A percentile compares a stretch with the other conserved stretches of the same genome.
Evolutionary conservation across 768 basidiomycete genomes (phyloP).

Genomic region (Guyanaporus albipodus): DNA sequence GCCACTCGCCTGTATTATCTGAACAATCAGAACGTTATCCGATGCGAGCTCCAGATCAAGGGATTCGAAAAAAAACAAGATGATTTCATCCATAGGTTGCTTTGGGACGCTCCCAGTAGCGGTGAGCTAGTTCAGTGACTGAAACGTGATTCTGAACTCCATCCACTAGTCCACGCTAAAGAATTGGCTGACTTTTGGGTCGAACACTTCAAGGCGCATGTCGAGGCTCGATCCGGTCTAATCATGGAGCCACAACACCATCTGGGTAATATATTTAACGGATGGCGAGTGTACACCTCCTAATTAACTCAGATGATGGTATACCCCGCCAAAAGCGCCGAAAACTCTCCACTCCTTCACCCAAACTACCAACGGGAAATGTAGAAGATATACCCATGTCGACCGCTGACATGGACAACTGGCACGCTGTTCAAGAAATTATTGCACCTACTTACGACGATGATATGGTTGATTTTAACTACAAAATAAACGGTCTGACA

Average conservation of each 20-base stretch:
- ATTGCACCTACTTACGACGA: slow-evolving; percentile 6
- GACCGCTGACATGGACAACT: slow-evolving; percentile 11
- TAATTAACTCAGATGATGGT: slow-evolving; percentile 32
- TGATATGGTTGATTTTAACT: slow-evolving; percentile 22
- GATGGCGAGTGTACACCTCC: background rate
- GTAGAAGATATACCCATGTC: background rate
- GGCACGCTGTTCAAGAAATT: slow-evolving; percentile 10
- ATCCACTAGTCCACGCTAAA: slow-evolving; percentile 54
- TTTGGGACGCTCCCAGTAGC: slow-evolving; percentile 63
- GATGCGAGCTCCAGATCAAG: slow-evolving; percentile 49
- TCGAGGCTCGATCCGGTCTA: slow-evolving; percentile 52
- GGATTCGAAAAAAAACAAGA: slow-evolving; percentile 52
- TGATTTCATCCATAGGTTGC: slow-evolving; percentile 54
- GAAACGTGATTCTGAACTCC: slow-evolving; percentile 2
- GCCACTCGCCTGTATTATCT: slow-evolving; percentile 64
- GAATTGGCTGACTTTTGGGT: slow-evolving; percentile 73
- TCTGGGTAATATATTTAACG: slow-evolving; percentile 10
- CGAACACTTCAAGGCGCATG: slow-evolving; percentile 64
- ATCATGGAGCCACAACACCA: slow-evolving; percentile 1
- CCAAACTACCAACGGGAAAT: background rate
- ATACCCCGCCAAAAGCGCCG: slow-evolving; percentile 45
- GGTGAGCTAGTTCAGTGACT: slow-evolving; percentile 44
- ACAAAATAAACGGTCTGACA: slow-evolving; percentile 22
- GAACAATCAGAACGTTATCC: slow-evolving; percentile 52
- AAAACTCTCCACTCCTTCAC: slow-evolving; percentile 28